Evolutionary conservation across 768 basidiomycete species (phyloP), one percentile per base, ranked within the genome.

Genomic region (Russula compacta): DNA sequence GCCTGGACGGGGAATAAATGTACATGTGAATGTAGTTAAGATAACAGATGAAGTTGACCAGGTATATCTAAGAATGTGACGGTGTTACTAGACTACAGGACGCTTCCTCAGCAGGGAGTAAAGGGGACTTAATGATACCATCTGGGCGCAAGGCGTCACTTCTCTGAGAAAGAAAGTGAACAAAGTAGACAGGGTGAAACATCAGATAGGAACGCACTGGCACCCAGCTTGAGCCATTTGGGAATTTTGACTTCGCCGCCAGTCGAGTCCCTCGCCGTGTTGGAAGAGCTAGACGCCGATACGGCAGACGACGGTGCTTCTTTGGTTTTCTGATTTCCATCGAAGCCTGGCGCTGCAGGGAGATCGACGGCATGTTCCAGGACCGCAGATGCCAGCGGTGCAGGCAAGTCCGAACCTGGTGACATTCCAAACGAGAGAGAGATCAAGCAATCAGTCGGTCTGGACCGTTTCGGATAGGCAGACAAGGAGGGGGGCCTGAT

Each of bases 181-280:
- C 21, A 48, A 29, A 43, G 49, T 51, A n/a, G 19, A 54, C 6
- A 19, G 3, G 33, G 39, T 2, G 15, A 12, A 7, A 54, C 10
- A 60, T 21, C 47, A 29, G 39, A 48, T 47, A 33, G 35, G 43
- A 48, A 44, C 55, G 35, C 35, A 65, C 56, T 65, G 36, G 53
- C 11, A 35, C 83, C 84, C 49, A 86, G 68, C 71, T 89, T 91
- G 32, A 92, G 67, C 90, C 88, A 92, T 68, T 89, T 89, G 12
- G 89, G 86, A 60, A 86, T 73, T 73, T 88, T 89, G 73, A 77
- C 81, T 56, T 78, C 81, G 52, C 69, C 57, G 50, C 68, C 49
- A 24, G 61, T 49, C 38, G 54, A 49, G 52, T 29, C 21, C 52
- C 29, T 39, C 35, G 64, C 52, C 29, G 39, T 63, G 55, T 56